A percentile compares a stretch with the other conserved stretches of the same genome.
Evolutionary conservation across 2,329 filamentous ascomycete genomes (phyloP).

Genomic region (Aspergillus pseudoviridinutans): DNA sequence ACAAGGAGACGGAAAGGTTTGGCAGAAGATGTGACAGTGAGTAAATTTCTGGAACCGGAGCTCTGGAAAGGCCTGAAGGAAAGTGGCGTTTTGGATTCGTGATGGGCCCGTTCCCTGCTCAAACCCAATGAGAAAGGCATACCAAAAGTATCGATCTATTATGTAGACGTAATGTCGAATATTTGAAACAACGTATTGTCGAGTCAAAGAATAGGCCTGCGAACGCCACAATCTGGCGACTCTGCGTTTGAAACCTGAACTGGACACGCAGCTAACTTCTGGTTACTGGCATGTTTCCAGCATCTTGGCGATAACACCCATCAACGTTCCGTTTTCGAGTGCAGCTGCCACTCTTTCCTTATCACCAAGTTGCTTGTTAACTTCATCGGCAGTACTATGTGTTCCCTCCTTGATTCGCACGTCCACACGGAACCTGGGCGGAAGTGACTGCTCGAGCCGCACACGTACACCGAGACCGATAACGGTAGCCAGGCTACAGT

Average conservation of each 20-base stretch:
- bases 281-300: conserved; percentile 70
- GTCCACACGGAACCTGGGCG: conserved; percentile 86
- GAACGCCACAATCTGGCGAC: background rate
- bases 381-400: conserved; percentile 91
- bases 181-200: background rate
- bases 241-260: background rate
- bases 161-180: conserved; percentile 20
- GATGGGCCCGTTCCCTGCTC: conserved; percentile 6
- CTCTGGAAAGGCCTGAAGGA: conserved; percentile 84
- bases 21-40: conserved; percentile 91
- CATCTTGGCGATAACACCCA: conserved; percentile 89
- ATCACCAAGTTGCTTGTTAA: conserved; percentile 94
- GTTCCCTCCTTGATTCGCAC: conserved; percentile 93
- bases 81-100: conserved; percentile 75
- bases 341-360: conserved; percentile 96
- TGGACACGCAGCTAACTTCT: background rate
- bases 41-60: conserved; percentile 94
- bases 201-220: background rate
- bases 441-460: conserved; percentile 82
- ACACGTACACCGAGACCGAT: conserved; percentile 92
- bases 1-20: conserved; percentile 89
- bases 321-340: conserved; percentile 86
- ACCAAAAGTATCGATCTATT: background rate
- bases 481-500: conserved; percentile 93
- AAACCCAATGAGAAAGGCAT: background rate